Conservation (phyloP, 108 stramenopile species). For the Conticribra guillardii region DNA sequence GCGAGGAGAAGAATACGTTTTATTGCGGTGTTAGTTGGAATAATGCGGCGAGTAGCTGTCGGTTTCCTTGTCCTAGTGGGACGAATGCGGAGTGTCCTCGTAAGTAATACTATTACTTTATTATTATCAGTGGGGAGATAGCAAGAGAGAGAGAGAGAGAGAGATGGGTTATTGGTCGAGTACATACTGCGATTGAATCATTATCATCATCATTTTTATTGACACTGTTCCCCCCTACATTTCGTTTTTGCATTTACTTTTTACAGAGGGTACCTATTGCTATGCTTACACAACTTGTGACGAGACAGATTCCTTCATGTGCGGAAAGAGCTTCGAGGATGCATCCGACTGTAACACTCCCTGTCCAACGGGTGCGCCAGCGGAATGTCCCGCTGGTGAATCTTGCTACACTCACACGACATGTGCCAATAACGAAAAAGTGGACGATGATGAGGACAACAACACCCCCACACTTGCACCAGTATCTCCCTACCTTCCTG, state of each 20-base stretch:
- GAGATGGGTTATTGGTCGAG: background rate
- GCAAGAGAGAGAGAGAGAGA: no score
- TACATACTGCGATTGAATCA: background rate
- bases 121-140: no score
- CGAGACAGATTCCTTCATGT: slow-evolving; percentile 57
- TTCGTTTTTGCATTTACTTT: background rate
- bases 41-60: slow-evolving; percentile 50
- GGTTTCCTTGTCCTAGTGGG: slow-evolving; percentile 45
- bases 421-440: slow-evolving; percentile 35
- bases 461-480: slow-evolving; percentile 16
- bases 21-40: slow-evolving; percentile 53
- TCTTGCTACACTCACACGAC: slow-evolving; percentile 86
- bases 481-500: slow-evolving; percentile 34
- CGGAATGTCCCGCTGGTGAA: slow-evolving; percentile 72
- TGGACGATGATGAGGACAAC: background rate
- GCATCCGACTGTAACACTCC: slow-evolving; percentile 65
- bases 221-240: background rate
- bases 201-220: background rate
- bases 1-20: slow-evolving; percentile 47
- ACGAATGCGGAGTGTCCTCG: slow-evolving; percentile 46
- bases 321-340: slow-evolving; percentile 82
- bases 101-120: slow-evolving; percentile 15
- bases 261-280: slow-evolving; percentile 35
- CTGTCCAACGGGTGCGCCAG: slow-evolving; percentile 71
- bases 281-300: slow-evolving; percentile 53